Evolutionary conservation across 257 asterid species (phyloP), one percentile per base, ranked within the genome.

Genomic region (Handroanthus guayacan): DNA sequence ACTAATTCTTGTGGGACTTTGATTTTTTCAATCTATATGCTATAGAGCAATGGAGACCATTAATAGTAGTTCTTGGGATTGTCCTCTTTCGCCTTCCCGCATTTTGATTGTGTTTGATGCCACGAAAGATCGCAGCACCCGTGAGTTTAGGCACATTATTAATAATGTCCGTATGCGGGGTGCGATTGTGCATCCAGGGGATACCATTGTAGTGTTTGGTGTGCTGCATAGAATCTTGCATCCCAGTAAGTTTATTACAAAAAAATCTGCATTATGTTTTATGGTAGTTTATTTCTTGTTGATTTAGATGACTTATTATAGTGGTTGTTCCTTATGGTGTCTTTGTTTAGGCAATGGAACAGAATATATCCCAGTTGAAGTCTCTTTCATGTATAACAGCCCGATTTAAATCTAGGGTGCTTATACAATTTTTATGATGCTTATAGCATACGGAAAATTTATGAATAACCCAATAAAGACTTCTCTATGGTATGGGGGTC

Each of bases 81-180:
- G 41, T 62, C 16, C 78, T 45, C 82, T 76, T 14, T 69, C 74
- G 84, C 75, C 87, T 0, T 80, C 85, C 20, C 82, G 84, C 6
- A 79, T 91, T 69, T 67, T 91, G 41, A 63, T 91, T 31, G 90
- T 87, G 50, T 87, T 64, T 61, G 95, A 91, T 66, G 95, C 93
- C 5, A 89, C 93, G 1, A 91, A 82, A 78, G 91, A 86, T 72
- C 88, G 84, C 2, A 64, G 31, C 6, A 62, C 61, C 17, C 75
- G 80, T 43, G 92, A 87, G 77, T 67, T 89, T 71, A 82, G 61
- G 73, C 76, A 70, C 1, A 86, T 80, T 0, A 78, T 85, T 57
- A 38, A 61, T 43, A 55, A 63, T 47, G 85, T 91, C 56, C 79
- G 89, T 62, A 52, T 75, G 71, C 69, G 79, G 51, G 92, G 89